Evolutionary conservation across 2,329 filamentous ascomycete species (phyloP), one percentile per base, ranked within the genome.

Genomic region (Diaporthe eres): DNA sequence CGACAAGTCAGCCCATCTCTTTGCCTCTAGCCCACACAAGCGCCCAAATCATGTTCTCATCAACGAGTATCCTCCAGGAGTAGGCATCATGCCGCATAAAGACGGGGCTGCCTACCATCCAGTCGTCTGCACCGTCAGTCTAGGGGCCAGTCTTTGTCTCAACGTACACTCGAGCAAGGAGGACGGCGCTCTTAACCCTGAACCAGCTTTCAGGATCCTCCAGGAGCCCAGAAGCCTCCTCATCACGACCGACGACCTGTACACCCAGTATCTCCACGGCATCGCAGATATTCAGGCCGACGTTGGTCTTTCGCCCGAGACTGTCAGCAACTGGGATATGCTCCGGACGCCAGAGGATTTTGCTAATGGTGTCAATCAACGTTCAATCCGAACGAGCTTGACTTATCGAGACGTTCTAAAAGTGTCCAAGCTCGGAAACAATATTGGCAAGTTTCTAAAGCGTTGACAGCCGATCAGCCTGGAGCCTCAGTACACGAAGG

Each of bases 1-100:
- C 19, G 67, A 77, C 73, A 77, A 19, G 74, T 76, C 28, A 65
- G 75, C 42, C 25, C 77, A 74, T 72, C 83, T 93, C 9, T 93
- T 93, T 79, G 82, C 84, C 25, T 82, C 87, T 28, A 94, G 95
- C 70, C 94, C 94, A 7, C 96, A 98, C 81, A 80, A 86, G 25
- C 88, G 87, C 5, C 95, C 96, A 3, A 99, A 98, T 80, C 97
- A 98, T 85, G 95, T 98, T 61, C 88, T 98, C 51, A 92, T 98
- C 79, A 99, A 99, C 81, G 96, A 98, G 83, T 99, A 98, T 83
- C 88, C 89, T 1, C 92, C 94, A 0, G 95, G 94, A 2, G 91
- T 98, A 77, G 96, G 96, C n/a, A 98, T 98, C 79, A 98, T 98
- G 94, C 93, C 96, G 63, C 96, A 98, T 83, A 97, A 98, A 87